Percentiles rank a stretch among this genome's conserved stretches.
Conservation (phyloP, 345 rosid genomes). For the Ceriops tagal region DNA sequence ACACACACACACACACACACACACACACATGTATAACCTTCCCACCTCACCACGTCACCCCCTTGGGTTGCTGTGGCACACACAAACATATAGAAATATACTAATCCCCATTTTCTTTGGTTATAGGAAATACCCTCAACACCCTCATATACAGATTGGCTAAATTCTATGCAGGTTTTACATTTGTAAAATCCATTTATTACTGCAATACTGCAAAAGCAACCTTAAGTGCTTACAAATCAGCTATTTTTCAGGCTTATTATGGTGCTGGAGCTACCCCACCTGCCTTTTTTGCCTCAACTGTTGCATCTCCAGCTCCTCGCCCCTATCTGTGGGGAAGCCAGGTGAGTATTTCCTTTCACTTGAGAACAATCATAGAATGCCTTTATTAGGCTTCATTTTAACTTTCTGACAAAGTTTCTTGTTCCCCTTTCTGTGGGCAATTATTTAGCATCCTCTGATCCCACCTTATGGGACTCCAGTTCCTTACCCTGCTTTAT, state of each 20-base stretch:
- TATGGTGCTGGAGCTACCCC: conserved; percentile 88
- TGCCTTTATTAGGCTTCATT: conserved; percentile 4
- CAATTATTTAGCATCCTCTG: conserved; percentile 67
- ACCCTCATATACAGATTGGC: conserved; percentile 82
- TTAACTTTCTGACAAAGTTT: neutral
- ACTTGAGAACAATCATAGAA: neutral
- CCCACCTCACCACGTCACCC: too few relatives aligned
- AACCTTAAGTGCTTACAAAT: conserved; percentile 19
- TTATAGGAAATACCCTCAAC: conserved; percentile 66
- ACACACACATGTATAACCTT: too few relatives aligned
- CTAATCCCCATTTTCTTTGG: conserved; percentile 10
- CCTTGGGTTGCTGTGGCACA: too few relatives aligned
- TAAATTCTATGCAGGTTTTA: conserved; percentile 81
- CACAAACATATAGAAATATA: neutral
- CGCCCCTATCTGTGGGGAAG: conserved; percentile 89
- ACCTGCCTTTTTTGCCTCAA: conserved; percentile 76
- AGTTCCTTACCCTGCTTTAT: conserved; percentile 86
- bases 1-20: neutral
- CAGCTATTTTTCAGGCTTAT: conserved; percentile 60
- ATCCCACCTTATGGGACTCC: conserved; percentile 90
- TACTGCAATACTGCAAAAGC: conserved; percentile 1
- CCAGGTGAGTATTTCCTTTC: conserved; percentile 52
- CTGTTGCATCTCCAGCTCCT: conserved; percentile 80
- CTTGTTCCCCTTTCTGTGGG: conserved; percentile 13
- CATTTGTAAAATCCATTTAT: conserved; percentile 13